Evolutionary conservation across 2,329 filamentous ascomycete genomes (phyloP), one percentile per base, ranked within the genome.

Genomic region (Paracorniculantispora psalliotae): DNA sequence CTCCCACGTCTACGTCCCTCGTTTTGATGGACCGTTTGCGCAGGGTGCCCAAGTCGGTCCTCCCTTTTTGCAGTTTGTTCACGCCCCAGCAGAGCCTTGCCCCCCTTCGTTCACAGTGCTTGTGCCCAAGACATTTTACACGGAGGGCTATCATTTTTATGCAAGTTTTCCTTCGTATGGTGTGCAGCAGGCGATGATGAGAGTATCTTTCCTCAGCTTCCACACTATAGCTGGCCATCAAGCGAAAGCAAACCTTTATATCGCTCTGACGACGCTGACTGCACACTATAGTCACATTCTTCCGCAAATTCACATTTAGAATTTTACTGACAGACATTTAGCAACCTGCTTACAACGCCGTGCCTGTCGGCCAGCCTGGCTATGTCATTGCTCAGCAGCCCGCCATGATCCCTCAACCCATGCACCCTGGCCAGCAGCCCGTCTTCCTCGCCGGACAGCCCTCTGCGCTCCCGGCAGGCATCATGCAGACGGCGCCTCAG

Each of bases 1-100:
- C 59, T 66, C 76, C 28, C 82, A 86, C 63, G 76, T 77, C 21
- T 86, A 84, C 64, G 71, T 81, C 55, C 83, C 84, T 62, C 81
- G 81, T 46, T 75, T 74, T 64, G 82, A 84, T 65, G 69, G 66
- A 46, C 68, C 67, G 28, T 53, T 67, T 43, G 62, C 62, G 35
- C 60, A 68, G 62, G 64, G 68, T 65, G 61, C 66, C 67, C 69
- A 68, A 69, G 70, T 75, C 65, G 67, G 68, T 72, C 59, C 64
- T 59, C 67, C 68, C 63, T 62, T 65, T 65, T 59, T 65, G 59
- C 65, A 67, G 37, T 65, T 68, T 65, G 61, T 71, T 67, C 58
- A 66, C 62, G 30, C 60, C 43, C 37, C 54, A 55, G 53, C 55
- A 57, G 55, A 57, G 47, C 49, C 66, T 61, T 61, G 30, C 52